These are phyloP conservation scores for Themeda triandra DNA, from an alignment of 176 grass and related monocot species.

Conservation along the genomic window DNA sequence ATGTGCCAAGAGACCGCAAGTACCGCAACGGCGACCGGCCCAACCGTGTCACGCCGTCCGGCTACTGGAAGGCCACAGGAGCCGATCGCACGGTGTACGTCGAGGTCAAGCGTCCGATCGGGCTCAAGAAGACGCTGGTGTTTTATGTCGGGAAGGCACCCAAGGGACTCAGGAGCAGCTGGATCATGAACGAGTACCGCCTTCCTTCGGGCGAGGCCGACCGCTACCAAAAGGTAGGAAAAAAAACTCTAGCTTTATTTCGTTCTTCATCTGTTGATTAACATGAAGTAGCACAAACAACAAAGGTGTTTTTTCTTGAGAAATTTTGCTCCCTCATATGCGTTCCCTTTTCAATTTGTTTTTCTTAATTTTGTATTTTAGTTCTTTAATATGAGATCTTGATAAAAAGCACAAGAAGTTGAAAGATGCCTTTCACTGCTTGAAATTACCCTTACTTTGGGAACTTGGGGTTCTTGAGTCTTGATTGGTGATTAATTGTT, in stretches of 20 bases:
- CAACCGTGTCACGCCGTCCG: constrained; percentile 81
- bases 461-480: not conserved
- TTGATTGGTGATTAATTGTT: constrained; percentile 9
- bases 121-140: constrained; percentile 98
- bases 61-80: constrained; percentile 90
- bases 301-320: not conserved
- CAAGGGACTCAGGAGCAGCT: constrained; percentile 80
- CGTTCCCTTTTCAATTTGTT: not conserved
- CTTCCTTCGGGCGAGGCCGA: constrained; percentile 66
- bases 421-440: not conserved
- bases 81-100: constrained; percentile 70
- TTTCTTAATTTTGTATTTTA: not conserved
- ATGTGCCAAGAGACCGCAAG: constrained; percentile 94
- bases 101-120: constrained; percentile 62
- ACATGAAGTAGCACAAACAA: too few species aligned
- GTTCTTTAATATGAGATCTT: not conserved
- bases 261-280: not conserved
- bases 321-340: not conserved
- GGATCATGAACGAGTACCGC: constrained; percentile 99
- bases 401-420: not conserved
- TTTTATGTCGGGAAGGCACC: constrained; percentile 97
- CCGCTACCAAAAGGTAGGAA: constrained; percentile 83
- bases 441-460: not conserved
- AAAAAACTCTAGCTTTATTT: not conserved
- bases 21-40: constrained; percentile 90